phyloP scores from a whole-genome alignment of 345 rosid species.

The Acer campestre region DNA sequence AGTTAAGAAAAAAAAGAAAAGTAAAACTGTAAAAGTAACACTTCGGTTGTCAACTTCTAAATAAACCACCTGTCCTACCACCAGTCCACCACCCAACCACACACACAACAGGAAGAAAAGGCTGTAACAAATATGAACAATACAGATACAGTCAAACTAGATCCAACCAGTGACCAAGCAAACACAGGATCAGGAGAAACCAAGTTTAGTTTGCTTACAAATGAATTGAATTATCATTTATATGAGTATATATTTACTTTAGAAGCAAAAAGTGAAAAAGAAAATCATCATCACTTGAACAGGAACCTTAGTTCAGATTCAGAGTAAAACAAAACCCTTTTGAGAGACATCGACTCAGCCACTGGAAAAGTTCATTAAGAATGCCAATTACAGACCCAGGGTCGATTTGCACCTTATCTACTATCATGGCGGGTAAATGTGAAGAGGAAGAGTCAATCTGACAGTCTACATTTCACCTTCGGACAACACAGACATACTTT shows the following conservation, averaged over 20 bases:
- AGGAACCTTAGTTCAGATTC: background rate
- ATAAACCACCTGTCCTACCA: too few species aligned
- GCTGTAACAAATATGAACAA: background rate
- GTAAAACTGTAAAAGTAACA: background rate
- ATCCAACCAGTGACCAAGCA: background rate
- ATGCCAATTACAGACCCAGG: background rate
- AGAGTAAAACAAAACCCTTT: background rate
- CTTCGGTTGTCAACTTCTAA: too few species aligned
- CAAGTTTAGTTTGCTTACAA: background rate
- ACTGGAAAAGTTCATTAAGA: background rate
- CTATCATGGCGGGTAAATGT: background rate
- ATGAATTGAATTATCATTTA: background rate
- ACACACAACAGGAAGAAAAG: background rate
- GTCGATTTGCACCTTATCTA: background rate
- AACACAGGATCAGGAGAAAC: background rate
- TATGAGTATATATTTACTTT: background rate
- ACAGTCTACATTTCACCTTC: background rate
- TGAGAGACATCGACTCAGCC: background rate
- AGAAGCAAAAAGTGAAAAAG: background rate
- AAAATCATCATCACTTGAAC: background rate
- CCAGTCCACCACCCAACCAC: background rate
- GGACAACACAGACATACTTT: background rate
- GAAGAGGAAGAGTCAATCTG: background rate
- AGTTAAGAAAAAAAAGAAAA: background rate
- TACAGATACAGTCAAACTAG: too few species aligned